Base-by-base conservation (phyloP, 768 basidiomycete genomes). In the Podaxis sp. region DNA sequence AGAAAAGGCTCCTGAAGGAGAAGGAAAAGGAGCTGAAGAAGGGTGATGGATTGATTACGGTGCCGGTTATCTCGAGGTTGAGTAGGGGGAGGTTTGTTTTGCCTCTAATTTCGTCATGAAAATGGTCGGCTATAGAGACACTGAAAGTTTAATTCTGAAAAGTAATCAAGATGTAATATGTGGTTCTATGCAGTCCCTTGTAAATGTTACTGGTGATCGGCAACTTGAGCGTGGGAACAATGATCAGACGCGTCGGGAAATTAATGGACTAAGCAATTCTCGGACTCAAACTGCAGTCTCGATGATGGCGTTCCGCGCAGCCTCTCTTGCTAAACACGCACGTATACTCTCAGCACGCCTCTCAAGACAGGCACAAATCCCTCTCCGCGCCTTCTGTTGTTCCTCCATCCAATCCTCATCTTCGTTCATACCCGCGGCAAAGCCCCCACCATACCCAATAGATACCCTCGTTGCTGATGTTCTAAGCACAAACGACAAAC, bases 1-100 rank as follows among this genome's bases (percentile, higher is more conserved):
- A 66, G 30, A 66, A 68, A 9, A 55, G 71, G 46, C 61, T 66
- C 57, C 60, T 26, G 51, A 68, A 65, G 53, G 65, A 64, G 33
- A 66, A 61, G 56, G 64, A 69, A 51, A 70, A 68, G 36, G 61
- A 57, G 46, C n/a, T 59, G 19, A 57, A 40, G 52, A 63, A 61
- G 46, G 65, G 44, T 24, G 44, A 64, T 24, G 59, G 62, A 9
- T 36, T 64, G 42, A 48, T 58, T 40, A 26, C 49, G 17, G 38
- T 52, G 24, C 58, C 56, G 4, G 57, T 54, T 17, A 59, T 59
- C 28, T 59, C 52, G 36, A 64, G 26, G 39, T 15, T 58, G 39
- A 58, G 57, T 24, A 53, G 63, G 33, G 63, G 58, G 22, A 58
- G 42, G 30, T 42, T 52, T 59, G 63, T 33, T 52, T 12, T 36